Evolutionary conservation across 2,329 filamentous ascomycete genomes (phyloP).

Genomic region (Sphaerostilbella broomeana): DNA sequence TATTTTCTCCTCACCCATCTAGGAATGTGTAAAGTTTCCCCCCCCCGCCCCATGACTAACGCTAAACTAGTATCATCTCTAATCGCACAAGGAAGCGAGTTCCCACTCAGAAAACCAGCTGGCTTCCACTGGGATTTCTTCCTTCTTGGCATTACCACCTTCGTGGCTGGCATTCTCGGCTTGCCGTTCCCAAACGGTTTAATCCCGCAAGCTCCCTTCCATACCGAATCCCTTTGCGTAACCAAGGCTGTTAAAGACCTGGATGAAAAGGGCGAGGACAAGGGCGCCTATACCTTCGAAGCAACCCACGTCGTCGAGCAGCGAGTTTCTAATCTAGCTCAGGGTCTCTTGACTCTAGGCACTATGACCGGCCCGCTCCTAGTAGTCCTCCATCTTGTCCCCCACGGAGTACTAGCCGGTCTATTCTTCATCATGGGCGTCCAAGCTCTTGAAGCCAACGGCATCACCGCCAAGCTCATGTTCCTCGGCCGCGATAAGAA

Average conservation of each 20-base stretch:
- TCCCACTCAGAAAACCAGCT: conserved; percentile 71
- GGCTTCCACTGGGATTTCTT: conserved; percentile 85
- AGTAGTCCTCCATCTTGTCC: conserved; percentile 67
- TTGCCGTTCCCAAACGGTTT: conserved; percentile 78
- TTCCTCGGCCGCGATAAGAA: conserved; percentile 60
- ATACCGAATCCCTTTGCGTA: conserved; percentile 72
- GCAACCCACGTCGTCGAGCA: conserved; percentile 67
- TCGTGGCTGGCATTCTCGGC: conserved; percentile 66
- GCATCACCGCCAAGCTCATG: conserved; percentile 67
- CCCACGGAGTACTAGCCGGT: conserved; percentile 71
- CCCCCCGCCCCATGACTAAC: conserved; percentile 11
- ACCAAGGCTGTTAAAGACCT: conserved; percentile 47
- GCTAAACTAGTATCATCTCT: conserved; percentile 61
- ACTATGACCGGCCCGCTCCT: conserved; percentile 74
- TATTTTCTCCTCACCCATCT: conserved; percentile 28
- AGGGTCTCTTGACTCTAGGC: conserved; percentile 69
- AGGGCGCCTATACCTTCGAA: conserved; percentile 48
- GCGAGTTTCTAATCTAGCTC: conserved; percentile 69
- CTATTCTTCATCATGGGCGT: conserved; percentile 83
- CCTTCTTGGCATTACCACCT: conserved; percentile 71
- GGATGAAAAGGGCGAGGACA: conserved; percentile 48
- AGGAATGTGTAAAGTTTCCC: neutral
- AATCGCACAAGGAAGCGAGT: conserved; percentile 77
- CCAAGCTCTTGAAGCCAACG: conserved; percentile 69
- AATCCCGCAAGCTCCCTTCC: conserved; percentile 77